Evolutionary conservation across 228 moss, liverwort and hornwort genomes (phyloP).

Genomic region (Sphagnum fallax): DNA sequence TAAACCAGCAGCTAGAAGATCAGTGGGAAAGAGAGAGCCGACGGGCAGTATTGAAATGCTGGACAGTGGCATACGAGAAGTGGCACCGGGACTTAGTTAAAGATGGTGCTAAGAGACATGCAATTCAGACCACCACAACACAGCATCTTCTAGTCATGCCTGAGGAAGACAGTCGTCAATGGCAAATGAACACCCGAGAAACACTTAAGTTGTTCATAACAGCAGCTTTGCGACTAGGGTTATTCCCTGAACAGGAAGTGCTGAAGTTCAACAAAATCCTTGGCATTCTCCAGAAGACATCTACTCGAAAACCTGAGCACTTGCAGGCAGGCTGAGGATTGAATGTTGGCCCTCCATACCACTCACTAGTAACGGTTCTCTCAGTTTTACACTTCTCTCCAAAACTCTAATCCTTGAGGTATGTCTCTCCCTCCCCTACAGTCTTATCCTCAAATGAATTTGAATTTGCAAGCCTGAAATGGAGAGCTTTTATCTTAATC

Average conservation of each 20-base stretch:
- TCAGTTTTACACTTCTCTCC: too few relatives aligned
- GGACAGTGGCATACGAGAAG: slow-evolving; percentile 43
- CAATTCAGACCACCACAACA: slow-evolving; percentile 25
- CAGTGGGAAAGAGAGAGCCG: slow-evolving; percentile 52
- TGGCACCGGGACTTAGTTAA: slow-evolving; percentile 59
- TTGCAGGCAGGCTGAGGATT: slow-evolving; percentile 20
- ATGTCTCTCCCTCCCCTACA: too few relatives aligned
- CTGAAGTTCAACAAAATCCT: slow-evolving; percentile 32
- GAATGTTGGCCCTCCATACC: not conserved
- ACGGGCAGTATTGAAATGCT: slow-evolving; percentile 47
- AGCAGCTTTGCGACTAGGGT: slow-evolving; percentile 44
- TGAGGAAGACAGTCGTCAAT: slow-evolving; percentile 28
- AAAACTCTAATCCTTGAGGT: too few relatives aligned
- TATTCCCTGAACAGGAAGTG: slow-evolving; percentile 48
- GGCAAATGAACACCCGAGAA: slow-evolving; percentile 38
- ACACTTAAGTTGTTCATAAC: slow-evolving; percentile 39
- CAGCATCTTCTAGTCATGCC: slow-evolving; percentile 37
- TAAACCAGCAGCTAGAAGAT: slow-evolving; percentile 50
- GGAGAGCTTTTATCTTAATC: too few relatives aligned
- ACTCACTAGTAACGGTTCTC: too few relatives aligned
- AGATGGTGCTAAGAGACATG: slow-evolving; percentile 45
- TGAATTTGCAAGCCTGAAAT: too few relatives aligned
- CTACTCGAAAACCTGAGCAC: slow-evolving; percentile 14
- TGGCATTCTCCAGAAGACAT: slow-evolving; percentile 32
- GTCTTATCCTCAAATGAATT: too few relatives aligned